Conservation (phyloP, 2,329 filamentous ascomycete species). For the Paecilomyces formosus region DNA sequence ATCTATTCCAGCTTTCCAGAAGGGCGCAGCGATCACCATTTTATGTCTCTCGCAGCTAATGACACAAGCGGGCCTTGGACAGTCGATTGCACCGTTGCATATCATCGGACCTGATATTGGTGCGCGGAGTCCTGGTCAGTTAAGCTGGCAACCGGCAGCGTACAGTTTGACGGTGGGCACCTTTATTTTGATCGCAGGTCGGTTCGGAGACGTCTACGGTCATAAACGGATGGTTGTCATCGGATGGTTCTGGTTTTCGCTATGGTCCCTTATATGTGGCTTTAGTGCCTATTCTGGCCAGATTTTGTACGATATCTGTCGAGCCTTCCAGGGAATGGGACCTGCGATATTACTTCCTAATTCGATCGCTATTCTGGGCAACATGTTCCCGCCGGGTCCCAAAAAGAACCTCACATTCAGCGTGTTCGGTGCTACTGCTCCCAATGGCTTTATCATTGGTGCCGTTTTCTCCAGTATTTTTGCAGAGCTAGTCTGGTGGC, state of each 20-base stretch:
- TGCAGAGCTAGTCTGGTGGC: constrained; percentile 41
- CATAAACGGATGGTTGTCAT: constrained; percentile 43
- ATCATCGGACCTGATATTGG: constrained; percentile 1
- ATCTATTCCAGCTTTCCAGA: not conserved
- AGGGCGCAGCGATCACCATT: not conserved
- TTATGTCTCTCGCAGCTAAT: not conserved
- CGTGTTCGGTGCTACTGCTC: constrained; percentile 39
- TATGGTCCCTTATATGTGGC: constrained; percentile 42
- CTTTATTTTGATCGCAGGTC: constrained; percentile 44
- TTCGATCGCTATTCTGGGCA: constrained; percentile 36
- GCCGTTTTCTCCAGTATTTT: constrained; percentile 33
- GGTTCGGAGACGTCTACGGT: constrained; percentile 45
- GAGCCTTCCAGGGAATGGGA: constrained; percentile 35
- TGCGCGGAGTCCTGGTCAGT: not conserved
- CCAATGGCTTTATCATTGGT: constrained; percentile 32
- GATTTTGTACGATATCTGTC: constrained; percentile 17
- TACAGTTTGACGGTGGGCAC: constrained; percentile 45
- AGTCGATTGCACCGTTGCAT: constrained; percentile 3
- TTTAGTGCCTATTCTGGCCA: constrained; percentile 30
- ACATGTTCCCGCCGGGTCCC: constrained; percentile 31
- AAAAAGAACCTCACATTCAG: constrained; percentile 40
- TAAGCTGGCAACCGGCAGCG: constrained; percentile 39
- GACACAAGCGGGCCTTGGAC: constrained; percentile 1
- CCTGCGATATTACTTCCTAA: constrained; percentile 41
- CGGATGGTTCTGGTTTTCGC: constrained; percentile 43